Percentiles rank a stretch among this genome's conserved stretches.
Evolutionary conservation across 768 basidiomycete genomes (phyloP).

Genomic region (Auricularia auricula-judae): DNA sequence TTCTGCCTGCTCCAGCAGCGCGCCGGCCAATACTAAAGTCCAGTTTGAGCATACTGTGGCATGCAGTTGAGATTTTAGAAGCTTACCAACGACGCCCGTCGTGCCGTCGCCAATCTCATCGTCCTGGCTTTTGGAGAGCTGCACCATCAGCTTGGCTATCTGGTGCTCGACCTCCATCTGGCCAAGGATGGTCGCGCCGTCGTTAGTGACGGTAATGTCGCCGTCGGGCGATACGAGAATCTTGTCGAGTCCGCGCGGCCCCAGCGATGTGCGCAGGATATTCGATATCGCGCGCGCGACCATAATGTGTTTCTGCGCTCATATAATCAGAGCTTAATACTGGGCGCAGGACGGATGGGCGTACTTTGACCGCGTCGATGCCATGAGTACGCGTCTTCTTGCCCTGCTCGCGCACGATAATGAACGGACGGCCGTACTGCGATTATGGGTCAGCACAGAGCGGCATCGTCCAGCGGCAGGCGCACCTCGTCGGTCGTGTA

Average conservation of each 20-base stretch:
- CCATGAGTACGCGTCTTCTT: constrained; percentile 91
- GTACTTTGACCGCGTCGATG: constrained; percentile 87
- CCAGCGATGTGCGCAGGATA: constrained; percentile 89
- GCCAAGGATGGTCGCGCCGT: constrained; percentile 94
- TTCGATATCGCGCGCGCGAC: constrained; percentile 90
- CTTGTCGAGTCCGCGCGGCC: constrained; percentile 92
- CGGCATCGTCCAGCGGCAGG: constrained; percentile 5
- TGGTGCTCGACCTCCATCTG: constrained; percentile 99
- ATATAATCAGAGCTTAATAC: constrained; percentile 8
- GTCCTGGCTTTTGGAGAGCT: constrained; percentile 95
- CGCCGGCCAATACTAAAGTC: constrained; percentile 83
- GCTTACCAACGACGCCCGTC: constrained; percentile 91
- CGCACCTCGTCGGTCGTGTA: constrained; percentile 79
- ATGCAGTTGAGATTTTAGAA: not conserved
- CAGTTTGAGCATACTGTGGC: not conserved
- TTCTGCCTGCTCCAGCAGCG: constrained; percentile 89
- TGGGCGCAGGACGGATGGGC: constrained; percentile 10
- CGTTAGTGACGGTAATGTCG: constrained; percentile 98
- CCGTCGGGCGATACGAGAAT: constrained; percentile 93
- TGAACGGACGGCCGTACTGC: constrained; percentile 93
- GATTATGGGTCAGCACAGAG: constrained; percentile 7
- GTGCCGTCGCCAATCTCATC: constrained; percentile 99
- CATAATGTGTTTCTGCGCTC: constrained; percentile 75
- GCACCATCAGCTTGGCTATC: constrained; percentile 94
- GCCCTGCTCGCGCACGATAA: constrained; percentile 88